A percentile compares a stretch with the other conserved stretches of the same genome.
Conservation (phyloP, 805 yeast species). For the Brettanomyces nanus region DNA sequence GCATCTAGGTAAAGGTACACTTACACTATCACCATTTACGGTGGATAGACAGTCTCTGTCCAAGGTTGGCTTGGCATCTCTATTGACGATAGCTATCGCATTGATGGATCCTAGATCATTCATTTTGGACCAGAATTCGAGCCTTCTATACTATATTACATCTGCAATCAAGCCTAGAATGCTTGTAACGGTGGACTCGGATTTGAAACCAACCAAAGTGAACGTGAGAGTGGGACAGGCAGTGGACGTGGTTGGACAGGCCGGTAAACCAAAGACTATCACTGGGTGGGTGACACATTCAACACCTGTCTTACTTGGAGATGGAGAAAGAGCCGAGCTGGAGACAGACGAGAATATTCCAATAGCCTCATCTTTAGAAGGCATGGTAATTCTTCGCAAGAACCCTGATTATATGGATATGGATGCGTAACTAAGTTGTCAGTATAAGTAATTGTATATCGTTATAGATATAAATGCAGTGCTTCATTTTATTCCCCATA, state of each 20-base stretch:
- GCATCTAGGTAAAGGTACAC: slow-evolving; percentile 93
- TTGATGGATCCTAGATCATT: slow-evolving; percentile 80
- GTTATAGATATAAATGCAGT: not conserved
- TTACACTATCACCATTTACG: slow-evolving; percentile 81
- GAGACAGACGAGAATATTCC: slow-evolving; percentile 91
- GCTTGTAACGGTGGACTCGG: slow-evolving; percentile 87
- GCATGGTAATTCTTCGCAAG: slow-evolving; percentile 86
- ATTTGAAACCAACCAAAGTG: slow-evolving; percentile 84
- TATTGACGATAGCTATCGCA: slow-evolving; percentile 76
- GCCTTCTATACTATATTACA: slow-evolving; percentile 74
- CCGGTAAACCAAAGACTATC: slow-evolving; percentile 97
- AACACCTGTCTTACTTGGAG: slow-evolving; percentile 88
- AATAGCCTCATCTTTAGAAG: slow-evolving; percentile 76
- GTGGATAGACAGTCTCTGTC: slow-evolving; percentile 82
- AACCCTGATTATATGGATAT: slow-evolving; percentile 72
- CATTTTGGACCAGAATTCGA: slow-evolving; percentile 67
- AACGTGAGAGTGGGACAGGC: slow-evolving; percentile 98
- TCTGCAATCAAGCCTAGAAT: slow-evolving; percentile 90
- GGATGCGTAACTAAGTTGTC: slow-evolving; percentile 13
- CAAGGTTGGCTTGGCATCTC: slow-evolving; percentile 82
- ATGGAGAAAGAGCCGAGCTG: slow-evolving; percentile 94
- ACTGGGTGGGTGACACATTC: slow-evolving; percentile 99
- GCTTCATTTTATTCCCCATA: not conserved
- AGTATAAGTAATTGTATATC: slow-evolving; percentile 2
- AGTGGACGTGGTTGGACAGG: slow-evolving; percentile 97